Evolutionary conservation across 441 rosid genomes (phyloP).

Genomic region (Corymbia citriodora): DNA sequence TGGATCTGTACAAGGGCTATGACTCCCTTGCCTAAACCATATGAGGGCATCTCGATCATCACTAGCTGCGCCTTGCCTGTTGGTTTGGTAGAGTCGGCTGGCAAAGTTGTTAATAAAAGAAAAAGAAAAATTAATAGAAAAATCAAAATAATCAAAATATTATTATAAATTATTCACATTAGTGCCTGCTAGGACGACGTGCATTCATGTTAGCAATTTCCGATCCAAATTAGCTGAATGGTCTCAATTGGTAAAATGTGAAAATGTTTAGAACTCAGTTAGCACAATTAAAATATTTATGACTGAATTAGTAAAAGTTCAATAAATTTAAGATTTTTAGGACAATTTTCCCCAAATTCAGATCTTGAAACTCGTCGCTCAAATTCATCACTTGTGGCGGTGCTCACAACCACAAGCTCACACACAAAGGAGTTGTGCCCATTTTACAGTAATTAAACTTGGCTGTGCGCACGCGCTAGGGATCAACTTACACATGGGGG

Average conservation of each 20-base stretch:
- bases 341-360: not conserved
- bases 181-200: too few species aligned
- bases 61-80: too few species aligned
- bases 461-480: not conserved
- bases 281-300: too few species aligned
- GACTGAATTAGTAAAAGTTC: too few species aligned
- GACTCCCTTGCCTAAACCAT: too few species aligned
- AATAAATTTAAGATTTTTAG: too few species aligned
- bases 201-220: not conserved
- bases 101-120: not conserved
- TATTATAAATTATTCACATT: rapidly evolving
- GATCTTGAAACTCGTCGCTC: not conserved
- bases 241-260: not conserved
- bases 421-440: not conserved
- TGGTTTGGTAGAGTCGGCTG: not conserved
- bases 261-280: rapidly evolving
- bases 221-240: too few species aligned
- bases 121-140: too few species aligned
- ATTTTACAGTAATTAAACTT: not conserved
- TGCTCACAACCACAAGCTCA: not conserved
- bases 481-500: not conserved
- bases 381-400: not conserved
- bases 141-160: too few species aligned
- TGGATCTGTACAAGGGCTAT: too few species aligned
- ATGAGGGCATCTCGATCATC: too few species aligned